Conservation (phyloP, 345 rosid species). For the Viola odorata region DNA sequence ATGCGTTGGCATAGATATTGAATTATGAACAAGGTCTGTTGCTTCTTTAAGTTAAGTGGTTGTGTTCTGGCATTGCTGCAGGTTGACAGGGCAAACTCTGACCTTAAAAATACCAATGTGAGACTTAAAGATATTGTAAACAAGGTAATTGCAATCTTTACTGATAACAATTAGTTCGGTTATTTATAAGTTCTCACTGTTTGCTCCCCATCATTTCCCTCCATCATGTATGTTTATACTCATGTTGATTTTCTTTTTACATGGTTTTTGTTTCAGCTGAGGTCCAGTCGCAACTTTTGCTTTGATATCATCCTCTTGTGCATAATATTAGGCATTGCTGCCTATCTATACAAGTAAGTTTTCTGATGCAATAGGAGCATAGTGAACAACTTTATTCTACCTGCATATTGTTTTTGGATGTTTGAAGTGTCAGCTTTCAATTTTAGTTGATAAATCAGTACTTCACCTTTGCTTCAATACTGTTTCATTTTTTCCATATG, state of each 20-base stretch:
- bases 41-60: conserved; percentile 1
- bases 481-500: no score
- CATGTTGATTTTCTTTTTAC: not conserved
- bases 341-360: conserved; percentile 31
- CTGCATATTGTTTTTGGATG: no score
- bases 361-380: not conserved
- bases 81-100: conserved; percentile 20
- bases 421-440: no score
- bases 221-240: not conserved
- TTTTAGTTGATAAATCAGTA: no score
- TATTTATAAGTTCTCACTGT: not conserved
- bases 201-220: not conserved
- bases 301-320: conserved; percentile 25
- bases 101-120: conserved; percentile 28
- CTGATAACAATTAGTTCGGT: no score
- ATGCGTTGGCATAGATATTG: not conserved
- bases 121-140: conserved; percentile 28
- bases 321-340: conserved; percentile 26
- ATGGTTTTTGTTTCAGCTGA: conserved; percentile 15
- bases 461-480: no score
- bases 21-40: not conserved
- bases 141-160: conserved; percentile 13
- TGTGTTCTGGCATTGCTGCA: conserved; percentile 5
- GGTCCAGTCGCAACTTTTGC: conserved; percentile 34
- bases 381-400: no score